These are phyloP conservation scores for Neurospora sp. DNA, from an alignment of 2,329 filamentous ascomycete genomes.

Conservation along the genomic window DNA sequence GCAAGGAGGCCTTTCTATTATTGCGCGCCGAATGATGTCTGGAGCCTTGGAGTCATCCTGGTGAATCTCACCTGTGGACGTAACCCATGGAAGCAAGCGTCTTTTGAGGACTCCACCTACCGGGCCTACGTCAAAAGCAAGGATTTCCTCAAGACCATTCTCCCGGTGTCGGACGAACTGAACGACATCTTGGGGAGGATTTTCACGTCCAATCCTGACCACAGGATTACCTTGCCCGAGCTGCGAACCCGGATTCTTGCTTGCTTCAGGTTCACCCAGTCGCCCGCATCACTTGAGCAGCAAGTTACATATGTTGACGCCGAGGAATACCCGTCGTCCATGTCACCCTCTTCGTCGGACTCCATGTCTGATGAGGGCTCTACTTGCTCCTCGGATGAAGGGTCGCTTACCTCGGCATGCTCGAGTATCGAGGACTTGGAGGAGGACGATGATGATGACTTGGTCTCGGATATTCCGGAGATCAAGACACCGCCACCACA, in stretches of 20 bases:
- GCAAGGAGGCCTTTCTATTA: slow-evolving; percentile 70
- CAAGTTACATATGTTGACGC: slow-evolving; percentile 36
- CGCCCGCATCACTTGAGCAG: slow-evolving; percentile 25
- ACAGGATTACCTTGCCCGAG: slow-evolving; percentile 73
- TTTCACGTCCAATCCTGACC: slow-evolving; percentile 76
- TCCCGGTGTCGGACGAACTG: slow-evolving; percentile 82
- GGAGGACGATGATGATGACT: slow-evolving; percentile 33
- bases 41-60: slow-evolving; percentile 95
- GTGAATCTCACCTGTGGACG: slow-evolving; percentile 96
- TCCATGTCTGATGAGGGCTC: slow-evolving; percentile 29
- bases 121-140: slow-evolving; percentile 77
- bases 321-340: slow-evolving; percentile 35
- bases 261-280: slow-evolving; percentile 63
- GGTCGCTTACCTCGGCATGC: slow-evolving; percentile 44
- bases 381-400: slow-evolving; percentile 41
- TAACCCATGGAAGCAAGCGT: slow-evolving; percentile 98
- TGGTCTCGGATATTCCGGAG: slow-evolving; percentile 31
- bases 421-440: slow-evolving; percentile 42
- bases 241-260: slow-evolving; percentile 66
- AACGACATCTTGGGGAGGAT: slow-evolving; percentile 80
- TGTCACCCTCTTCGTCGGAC: slow-evolving; percentile 40
- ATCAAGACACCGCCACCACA: slow-evolving; percentile 30
- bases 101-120: slow-evolving; percentile 88
- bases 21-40: slow-evolving; percentile 92
- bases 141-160: slow-evolving; percentile 83